A percentile compares a stretch with the other conserved stretches of the same genome.
Conservation (phyloP, 208 protist species). For the Acanthamoeba rhysodes region DNA sequence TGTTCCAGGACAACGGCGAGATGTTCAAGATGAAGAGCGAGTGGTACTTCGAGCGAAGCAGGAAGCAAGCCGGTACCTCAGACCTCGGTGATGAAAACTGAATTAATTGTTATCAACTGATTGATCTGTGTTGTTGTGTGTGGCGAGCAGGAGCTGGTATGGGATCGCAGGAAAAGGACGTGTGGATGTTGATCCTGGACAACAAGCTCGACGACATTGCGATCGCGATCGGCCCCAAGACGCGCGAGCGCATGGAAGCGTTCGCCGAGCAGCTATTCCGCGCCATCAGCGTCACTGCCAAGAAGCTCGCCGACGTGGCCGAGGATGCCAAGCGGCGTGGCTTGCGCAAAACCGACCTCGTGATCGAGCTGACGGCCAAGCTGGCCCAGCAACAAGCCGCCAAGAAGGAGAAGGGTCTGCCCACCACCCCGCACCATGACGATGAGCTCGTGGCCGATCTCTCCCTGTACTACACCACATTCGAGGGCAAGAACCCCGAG, state of each 20-base stretch:
- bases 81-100: too few species aligned
- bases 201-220: constrained; percentile 74
- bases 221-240: constrained; percentile 52
- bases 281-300: constrained; percentile 18
- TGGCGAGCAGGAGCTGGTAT: background rate
- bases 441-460: constrained; percentile 27
- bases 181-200: constrained; percentile 60
- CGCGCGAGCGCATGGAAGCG: constrained; percentile 26
- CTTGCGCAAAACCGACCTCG: background rate
- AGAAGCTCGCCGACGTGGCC: background rate
- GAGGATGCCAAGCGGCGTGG: constrained; percentile 32
- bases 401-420: background rate
- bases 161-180: constrained; percentile 70
- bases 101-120: too few species aligned
- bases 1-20: constrained; percentile 72
- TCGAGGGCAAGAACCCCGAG: constrained; percentile 45
- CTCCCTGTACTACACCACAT: constrained; percentile 38
- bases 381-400: background rate
- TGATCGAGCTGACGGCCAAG: background rate
- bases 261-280: constrained; percentile 61
- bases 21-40: constrained; percentile 76
- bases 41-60: constrained; percentile 73
- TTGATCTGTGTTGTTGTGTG: background rate
- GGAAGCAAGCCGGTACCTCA: constrained; percentile 37
- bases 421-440: background rate